Evolutionary conservation across 805 yeast genomes (phyloP), one percentile per base, ranked within the genome.

Genomic region (Candida incommunis): DNA sequence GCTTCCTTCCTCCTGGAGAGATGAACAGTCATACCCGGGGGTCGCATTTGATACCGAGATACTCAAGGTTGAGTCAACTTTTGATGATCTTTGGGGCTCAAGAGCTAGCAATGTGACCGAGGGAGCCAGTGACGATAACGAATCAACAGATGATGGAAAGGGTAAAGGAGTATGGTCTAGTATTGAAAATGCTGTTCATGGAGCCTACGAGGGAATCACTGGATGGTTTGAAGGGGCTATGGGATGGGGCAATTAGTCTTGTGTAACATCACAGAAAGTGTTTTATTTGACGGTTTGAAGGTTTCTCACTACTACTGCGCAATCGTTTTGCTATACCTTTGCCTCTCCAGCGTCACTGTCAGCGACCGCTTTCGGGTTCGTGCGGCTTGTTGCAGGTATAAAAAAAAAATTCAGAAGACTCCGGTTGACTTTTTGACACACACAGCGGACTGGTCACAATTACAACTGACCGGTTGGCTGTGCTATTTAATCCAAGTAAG

Each of bases 1-100:
- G 21, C 43, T 54, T 27, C 54, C 59, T 1, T 48, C 52, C 27
- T 49, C 49, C 13, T 56, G 62, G 58, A 40, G 43, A 23, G 62
- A 60, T 45, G 9, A 22, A 1, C 55, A 54, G 42, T 41, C 41
- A 7, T 64, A 63, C 46, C 68, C 68, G 3, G 63, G 58, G 16
- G 59, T 57, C 4, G 41, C 44, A 3, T 60, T 61, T 45, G 53
- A 47, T 11, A 50, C 54, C 2, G 56, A 48, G 22, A 45, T 51
- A 25, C 45, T 63, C 21, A 41, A 49, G 23, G 56, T 51, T 37
- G 50, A 54, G 24, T 56, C 66, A 2, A 57, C 64, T 1, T 62
- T 57, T 42, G 60, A 58, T 13, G 48, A 43, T n/a, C 18, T 31
- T 11, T 31, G 37, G 37, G 37, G 37, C 11, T 31, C 37, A 9